Conservation (phyloP, 1,284 basidiomycete species). For the Microbotryum saponariae region DNA sequence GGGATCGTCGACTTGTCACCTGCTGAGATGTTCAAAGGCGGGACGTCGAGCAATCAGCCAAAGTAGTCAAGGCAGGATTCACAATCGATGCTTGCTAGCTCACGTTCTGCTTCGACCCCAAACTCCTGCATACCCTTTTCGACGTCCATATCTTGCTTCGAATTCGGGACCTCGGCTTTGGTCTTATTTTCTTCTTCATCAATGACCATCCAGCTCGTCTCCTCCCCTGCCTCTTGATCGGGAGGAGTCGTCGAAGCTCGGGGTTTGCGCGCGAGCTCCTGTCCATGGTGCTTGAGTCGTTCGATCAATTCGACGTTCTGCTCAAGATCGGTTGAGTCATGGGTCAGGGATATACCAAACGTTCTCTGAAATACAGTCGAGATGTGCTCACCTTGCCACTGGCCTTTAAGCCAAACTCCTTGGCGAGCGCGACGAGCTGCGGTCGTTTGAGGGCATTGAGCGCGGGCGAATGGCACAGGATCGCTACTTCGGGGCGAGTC, state of each 20-base stretch:
- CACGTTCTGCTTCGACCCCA: too few species aligned
- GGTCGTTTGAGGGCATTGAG: slow-evolving; percentile 14
- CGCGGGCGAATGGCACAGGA: slow-evolving; percentile 12
- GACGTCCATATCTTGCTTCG: too few species aligned
- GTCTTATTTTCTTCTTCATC: neutral
- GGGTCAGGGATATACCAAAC: neutral
- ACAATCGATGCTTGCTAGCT: too few species aligned
- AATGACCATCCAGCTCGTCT: too few species aligned
- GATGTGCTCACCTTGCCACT: slow-evolving; percentile 15
- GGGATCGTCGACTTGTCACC: neutral
- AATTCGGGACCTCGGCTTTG: neutral
- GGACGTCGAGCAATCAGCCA: too few species aligned
- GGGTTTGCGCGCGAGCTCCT: neutral
- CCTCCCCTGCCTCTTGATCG: too few species aligned
- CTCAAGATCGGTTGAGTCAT: neutral
- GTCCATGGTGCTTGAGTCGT: slow-evolving; percentile 9
- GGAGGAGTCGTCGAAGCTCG: too few species aligned
- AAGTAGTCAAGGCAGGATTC: too few species aligned
- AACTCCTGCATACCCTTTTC: too few species aligned
- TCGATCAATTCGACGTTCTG: slow-evolving; percentile 20
- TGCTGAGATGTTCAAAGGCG: too few species aligned
- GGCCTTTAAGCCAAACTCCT: slow-evolving; percentile 7
- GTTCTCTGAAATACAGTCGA: neutral
- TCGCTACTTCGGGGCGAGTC: slow-evolving; percentile 1
- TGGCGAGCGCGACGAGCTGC: slow-evolving; percentile 11